These are phyloP conservation scores for Sugiyamaella qingdaonensis DNA, from an alignment of 805 yeast genomes.

Conservation along the genomic window DNA sequence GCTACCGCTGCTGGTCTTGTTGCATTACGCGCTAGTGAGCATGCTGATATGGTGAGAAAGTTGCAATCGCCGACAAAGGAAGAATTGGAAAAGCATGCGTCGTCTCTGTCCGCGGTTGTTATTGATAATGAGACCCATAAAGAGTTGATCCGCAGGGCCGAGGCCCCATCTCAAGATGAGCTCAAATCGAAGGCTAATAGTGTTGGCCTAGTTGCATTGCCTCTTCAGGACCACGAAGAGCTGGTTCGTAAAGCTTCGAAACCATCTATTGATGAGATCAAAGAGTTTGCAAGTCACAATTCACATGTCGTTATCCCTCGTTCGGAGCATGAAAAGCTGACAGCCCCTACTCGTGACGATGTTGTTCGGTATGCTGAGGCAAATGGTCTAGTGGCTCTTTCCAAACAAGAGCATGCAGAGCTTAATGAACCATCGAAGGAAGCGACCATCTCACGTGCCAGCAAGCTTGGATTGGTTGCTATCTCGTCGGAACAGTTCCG, in stretches of 20 bases:
- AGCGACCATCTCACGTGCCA: conserved; percentile 17
- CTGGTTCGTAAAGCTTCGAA: conserved; percentile 12
- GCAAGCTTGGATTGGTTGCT: conserved; percentile 23
- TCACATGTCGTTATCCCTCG: conserved; percentile 11
- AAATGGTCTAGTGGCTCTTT: conserved; percentile 28
- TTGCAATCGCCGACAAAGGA: conserved; percentile 26
- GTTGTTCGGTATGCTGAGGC: conserved; percentile 11
- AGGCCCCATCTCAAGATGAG: conserved; percentile 19
- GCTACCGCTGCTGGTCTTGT: conserved; percentile 28
- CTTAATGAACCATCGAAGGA: conserved; percentile 14
- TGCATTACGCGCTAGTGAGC: conserved; percentile 25
- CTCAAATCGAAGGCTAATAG: conserved; percentile 30
- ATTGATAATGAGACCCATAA: conserved; percentile 33
- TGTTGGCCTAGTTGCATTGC: conserved; percentile 31
- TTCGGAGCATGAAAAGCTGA: conserved; percentile 13
- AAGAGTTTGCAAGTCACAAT: conserved; percentile 19
- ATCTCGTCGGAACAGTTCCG: conserved; percentile 25
- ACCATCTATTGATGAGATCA: conserved; percentile 16
- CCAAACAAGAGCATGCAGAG: conserved; percentile 17
- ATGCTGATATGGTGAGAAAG: conserved; percentile 21
- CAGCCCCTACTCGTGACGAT: conserved; percentile 25
- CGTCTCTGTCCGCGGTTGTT: conserved; percentile 29
- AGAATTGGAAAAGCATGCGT: conserved; percentile 32
- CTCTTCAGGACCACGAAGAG: conserved; percentile 30
- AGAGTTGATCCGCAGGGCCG: conserved; percentile 15